These are phyloP conservation scores for Claviceps sp. DNA, from an alignment of 2,329 filamentous ascomycete species.

Conservation along the genomic window DNA sequence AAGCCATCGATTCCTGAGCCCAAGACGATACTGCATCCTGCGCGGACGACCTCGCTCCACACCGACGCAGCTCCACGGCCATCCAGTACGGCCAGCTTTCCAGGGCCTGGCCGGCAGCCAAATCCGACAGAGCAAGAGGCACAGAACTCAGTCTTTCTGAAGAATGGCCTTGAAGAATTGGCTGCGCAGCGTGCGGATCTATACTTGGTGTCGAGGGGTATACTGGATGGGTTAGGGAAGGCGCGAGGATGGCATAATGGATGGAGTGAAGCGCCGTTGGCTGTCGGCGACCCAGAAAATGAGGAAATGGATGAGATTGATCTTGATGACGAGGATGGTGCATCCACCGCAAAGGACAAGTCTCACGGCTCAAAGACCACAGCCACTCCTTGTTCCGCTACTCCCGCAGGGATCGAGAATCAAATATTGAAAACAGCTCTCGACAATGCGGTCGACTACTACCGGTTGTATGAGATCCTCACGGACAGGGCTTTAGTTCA, in stretches of 20 bases:
- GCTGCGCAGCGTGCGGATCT: slow-evolving; percentile 74
- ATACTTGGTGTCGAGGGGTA: slow-evolving; percentile 63
- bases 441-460: slow-evolving; percentile 49
- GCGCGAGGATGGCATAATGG: slow-evolving; percentile 63
- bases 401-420: slow-evolving; percentile 23
- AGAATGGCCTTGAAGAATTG: slow-evolving; percentile 62
- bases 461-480: slow-evolving; percentile 57
- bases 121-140: slow-evolving; percentile 26
- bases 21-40: slow-evolving; percentile 58
- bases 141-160: slow-evolving; percentile 35
- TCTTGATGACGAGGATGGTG: slow-evolving; percentile 30
- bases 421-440: slow-evolving; percentile 47
- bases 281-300: slow-evolving; percentile 29
- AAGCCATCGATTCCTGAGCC: slow-evolving; percentile 52
- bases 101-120: slow-evolving; percentile 29
- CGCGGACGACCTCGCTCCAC: slow-evolving; percentile 47
- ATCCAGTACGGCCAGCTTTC: slow-evolving; percentile 39
- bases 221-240: slow-evolving; percentile 62
- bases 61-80: slow-evolving; percentile 24
- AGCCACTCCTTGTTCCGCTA: slow-evolving; percentile 6
- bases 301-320: slow-evolving; percentile 44
- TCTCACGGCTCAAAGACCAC: not conserved
- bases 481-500: slow-evolving; percentile 75
- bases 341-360: slow-evolving; percentile 6
- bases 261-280: slow-evolving; percentile 49